Base-by-base conservation (phyloP, 768 basidiomycete genomes). In the Leccinum ochraceum region DNA sequence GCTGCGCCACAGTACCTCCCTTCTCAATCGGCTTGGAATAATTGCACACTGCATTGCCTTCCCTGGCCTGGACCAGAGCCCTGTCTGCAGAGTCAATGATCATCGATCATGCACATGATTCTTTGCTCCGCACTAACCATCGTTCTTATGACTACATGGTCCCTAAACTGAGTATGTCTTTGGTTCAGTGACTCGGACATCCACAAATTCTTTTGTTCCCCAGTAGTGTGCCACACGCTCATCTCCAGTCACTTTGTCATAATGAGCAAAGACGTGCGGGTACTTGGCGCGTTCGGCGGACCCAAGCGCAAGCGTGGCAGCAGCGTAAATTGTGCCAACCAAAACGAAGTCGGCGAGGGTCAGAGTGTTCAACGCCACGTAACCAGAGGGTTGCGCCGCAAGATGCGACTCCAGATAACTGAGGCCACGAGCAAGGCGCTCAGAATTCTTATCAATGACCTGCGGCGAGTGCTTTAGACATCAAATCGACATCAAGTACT, bases 271-370 rank as follows among this genome's bases (percentile, higher is more conserved):
- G 4, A 66, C 6, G 22, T 59, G 57, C 0, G 62, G 60, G 48
- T 62, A 72, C 50, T 52, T 53, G 11, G 62, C 53, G 8, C 66
- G 58, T 13, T 68, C 59, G 10, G 56, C 53, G 24, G 60, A 48
- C 30, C 67, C 66, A 0, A 67, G 60, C 10, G 66, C 7, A 8
- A 53, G 13, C 3, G n/a, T 22, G 14, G 58, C 56, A 4, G 62
- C 59, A 34, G 37, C 28, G 17, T 26, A 54, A 5, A 60, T 57
- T 6, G 52, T 44, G 24, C 66, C 49, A 24, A 59, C 62, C 9
- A 71, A 14, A 28, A 70, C 26, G 26, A 71, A 53, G 28, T 70
- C 68, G 1, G 68, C 68, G n/a, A 71, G 36, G 1, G 63, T 68
- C 14, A 64, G 26, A 2, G 49, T 57, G 52, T 63, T 66, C 46